Evolutionary conservation across 768 basidiomycete genomes (phyloP).

Genomic region (Rhodocollybia butyracea): DNA sequence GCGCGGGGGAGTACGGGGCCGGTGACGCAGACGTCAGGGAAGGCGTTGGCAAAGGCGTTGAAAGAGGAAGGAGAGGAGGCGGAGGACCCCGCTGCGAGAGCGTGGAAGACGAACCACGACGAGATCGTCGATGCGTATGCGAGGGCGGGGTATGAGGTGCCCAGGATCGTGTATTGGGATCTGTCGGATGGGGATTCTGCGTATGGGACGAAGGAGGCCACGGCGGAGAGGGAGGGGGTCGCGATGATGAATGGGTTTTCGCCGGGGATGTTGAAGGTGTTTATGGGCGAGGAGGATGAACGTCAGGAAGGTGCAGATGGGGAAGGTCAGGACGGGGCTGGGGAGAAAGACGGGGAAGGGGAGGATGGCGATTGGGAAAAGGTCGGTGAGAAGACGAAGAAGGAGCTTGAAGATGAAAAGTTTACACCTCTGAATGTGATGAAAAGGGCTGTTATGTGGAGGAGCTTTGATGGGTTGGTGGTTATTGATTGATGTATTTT

Average conservation of each 20-base stretch:
- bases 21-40: no score
- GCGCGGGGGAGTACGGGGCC: slow-evolving; percentile 8
- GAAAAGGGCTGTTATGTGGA: slow-evolving; percentile 43
- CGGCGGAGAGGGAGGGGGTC: slow-evolving; percentile 54
- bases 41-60: no score
- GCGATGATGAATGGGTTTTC: slow-evolving; percentile 71
- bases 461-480: slow-evolving; percentile 51
- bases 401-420: slow-evolving; percentile 19
- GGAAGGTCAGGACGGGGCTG: slow-evolving; percentile 18
- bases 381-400: slow-evolving; percentile 19
- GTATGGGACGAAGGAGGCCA: slow-evolving; percentile 41
- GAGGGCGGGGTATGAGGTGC: slow-evolving; percentile 66
- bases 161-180: slow-evolving; percentile 75
- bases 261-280: slow-evolving; percentile 66
- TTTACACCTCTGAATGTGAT: slow-evolving; percentile 42
- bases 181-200: no score
- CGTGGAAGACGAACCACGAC: slow-evolving; percentile 67
- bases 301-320: no score
- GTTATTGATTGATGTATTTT: slow-evolving; percentile 60
- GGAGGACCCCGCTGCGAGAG: background rate
- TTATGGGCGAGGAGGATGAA: slow-evolving; percentile 54
- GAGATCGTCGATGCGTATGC: slow-evolving; percentile 50
- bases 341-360: no score
- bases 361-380: slow-evolving; percentile 16
- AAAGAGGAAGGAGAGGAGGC: background rate